Evolutionary conservation across 2,329 filamentous ascomycete genomes (phyloP).

Genomic region (Penicillium sp.): DNA sequence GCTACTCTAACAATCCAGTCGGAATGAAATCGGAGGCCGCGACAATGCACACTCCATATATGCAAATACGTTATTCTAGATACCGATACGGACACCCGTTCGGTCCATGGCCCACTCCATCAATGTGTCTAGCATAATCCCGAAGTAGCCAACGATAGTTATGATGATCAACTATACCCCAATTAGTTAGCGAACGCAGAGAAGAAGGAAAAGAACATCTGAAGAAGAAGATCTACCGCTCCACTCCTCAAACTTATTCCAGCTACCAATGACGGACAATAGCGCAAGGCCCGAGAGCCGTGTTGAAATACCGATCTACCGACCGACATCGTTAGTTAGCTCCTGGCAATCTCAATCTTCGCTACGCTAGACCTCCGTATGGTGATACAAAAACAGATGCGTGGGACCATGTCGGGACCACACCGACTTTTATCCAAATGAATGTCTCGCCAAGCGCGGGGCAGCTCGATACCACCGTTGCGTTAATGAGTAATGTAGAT

Average conservation of each 20-base stretch:
- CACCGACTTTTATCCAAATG: conserved; percentile 7
- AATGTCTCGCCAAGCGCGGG: background rate
- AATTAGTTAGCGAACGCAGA: conserved; percentile 1
- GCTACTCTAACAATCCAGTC: background rate
- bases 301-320: conserved; percentile 20
- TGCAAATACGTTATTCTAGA: conserved; percentile 4
- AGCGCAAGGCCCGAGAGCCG: conserved; percentile 14
- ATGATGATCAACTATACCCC: background rate
- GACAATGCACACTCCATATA: no score
- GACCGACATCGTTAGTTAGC: no score
- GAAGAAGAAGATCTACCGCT: conserved; percentile 10
- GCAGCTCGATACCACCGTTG: no score
- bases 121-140: background rate
- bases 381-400: background rate
- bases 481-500: no score
- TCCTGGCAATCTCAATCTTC: conserved; percentile 10
- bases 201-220: conserved; percentile 13
- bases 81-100: background rate
- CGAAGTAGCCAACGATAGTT: background rate
- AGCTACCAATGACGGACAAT: background rate
- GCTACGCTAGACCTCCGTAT: no score
- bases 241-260: conserved; percentile 9
- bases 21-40: background rate
- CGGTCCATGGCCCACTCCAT: background rate
- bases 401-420: background rate